Percentiles rank a stretch among this genome's conserved stretches.
Evolutionary conservation across 768 basidiomycete genomes (phyloP).

Genomic region (Pholiota molesta): DNA sequence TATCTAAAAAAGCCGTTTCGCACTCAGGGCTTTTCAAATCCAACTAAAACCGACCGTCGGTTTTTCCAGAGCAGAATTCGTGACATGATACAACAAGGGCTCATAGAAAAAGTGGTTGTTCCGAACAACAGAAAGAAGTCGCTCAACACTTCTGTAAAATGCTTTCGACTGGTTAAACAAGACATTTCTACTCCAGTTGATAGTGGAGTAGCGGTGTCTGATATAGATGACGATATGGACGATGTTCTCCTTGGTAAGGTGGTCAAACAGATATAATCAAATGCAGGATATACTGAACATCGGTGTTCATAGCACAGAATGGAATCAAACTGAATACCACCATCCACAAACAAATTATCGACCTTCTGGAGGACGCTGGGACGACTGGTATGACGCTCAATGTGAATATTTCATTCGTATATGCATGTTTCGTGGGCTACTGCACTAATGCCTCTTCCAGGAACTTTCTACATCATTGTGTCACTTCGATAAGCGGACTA

Average conservation of each 20-base stretch:
- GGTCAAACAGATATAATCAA: background rate
- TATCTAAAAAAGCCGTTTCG: background rate
- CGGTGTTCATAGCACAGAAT: conserved; percentile 26
- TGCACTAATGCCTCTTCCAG: conserved; percentile 34
- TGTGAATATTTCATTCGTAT: conserved; percentile 38
- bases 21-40: conserved; percentile 71
- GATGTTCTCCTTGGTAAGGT: conserved; percentile 35
- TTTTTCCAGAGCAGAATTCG: conserved; percentile 79
- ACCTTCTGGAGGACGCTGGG: conserved; percentile 70
- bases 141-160: conserved; percentile 54
- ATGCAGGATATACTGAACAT: background rate
- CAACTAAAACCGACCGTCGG: conserved; percentile 77
- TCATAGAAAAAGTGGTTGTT: conserved; percentile 76
- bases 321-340: conserved; percentile 62
- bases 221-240: conserved; percentile 46
- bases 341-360: conserved; percentile 80
- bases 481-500: conserved; percentile 77
- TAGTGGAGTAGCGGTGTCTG: conserved; percentile 38
- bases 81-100: conserved; percentile 70
- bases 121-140: conserved; percentile 57
- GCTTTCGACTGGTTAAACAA: conserved; percentile 60
- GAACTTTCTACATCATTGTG: conserved; percentile 64
- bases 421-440: background rate
- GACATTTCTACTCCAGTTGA: conserved; percentile 41
- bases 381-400: conserved; percentile 72